Percentiles rank a stretch among this genome's conserved stretches.
phyloP scores from a whole-genome alignment of 108 stramenopile genomes.

The Seminavis robusta region DNA sequence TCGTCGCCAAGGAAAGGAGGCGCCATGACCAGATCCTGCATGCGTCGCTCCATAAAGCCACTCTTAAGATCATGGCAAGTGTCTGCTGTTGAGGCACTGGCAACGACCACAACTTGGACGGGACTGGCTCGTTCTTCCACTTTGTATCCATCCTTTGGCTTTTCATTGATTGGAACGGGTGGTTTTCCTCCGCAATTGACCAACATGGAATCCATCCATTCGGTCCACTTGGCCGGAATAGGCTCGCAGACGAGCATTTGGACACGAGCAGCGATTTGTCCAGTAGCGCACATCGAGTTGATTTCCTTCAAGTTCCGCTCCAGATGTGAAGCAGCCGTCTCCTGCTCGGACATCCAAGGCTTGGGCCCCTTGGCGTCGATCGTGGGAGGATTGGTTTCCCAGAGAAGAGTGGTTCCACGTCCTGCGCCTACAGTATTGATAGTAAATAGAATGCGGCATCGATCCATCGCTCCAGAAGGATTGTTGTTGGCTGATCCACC shows the following conservation, averaged over 20 bases:
- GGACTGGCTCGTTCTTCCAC: slow-evolving; percentile 84
- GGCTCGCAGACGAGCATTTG: slow-evolving; percentile 85
- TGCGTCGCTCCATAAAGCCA: slow-evolving; percentile 83
- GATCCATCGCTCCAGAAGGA: slow-evolving; percentile 34
- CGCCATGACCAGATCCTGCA: slow-evolving; percentile 76
- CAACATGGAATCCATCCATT: slow-evolving; percentile 82
- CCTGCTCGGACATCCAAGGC: slow-evolving; percentile 84
- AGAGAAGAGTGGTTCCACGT: slow-evolving; percentile 77
- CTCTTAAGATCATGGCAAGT: slow-evolving; percentile 83
- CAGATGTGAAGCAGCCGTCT: slow-evolving; percentile 79
- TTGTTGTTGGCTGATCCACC: slow-evolving; percentile 23
- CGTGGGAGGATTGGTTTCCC: slow-evolving; percentile 76
- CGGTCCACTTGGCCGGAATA: slow-evolving; percentile 78
- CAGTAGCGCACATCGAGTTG: slow-evolving; percentile 83
- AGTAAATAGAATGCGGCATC: slow-evolving; percentile 80
- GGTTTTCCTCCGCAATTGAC: slow-evolving; percentile 73
- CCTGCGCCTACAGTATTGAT: slow-evolving; percentile 85
- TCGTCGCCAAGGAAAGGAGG: slow-evolving; percentile 66
- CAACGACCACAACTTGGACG: slow-evolving; percentile 80
- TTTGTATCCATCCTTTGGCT: slow-evolving; percentile 19
- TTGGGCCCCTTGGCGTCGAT: slow-evolving; percentile 51
- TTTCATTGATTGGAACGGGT: slow-evolving; percentile 28
- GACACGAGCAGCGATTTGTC: slow-evolving; percentile 75
- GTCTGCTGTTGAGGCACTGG: slow-evolving; percentile 73
- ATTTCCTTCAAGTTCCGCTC: slow-evolving; percentile 80